These are phyloP conservation scores for Trypanosoma cruzi DNA, from an alignment of 208 protist species.

Conservation along the genomic window DNA sequence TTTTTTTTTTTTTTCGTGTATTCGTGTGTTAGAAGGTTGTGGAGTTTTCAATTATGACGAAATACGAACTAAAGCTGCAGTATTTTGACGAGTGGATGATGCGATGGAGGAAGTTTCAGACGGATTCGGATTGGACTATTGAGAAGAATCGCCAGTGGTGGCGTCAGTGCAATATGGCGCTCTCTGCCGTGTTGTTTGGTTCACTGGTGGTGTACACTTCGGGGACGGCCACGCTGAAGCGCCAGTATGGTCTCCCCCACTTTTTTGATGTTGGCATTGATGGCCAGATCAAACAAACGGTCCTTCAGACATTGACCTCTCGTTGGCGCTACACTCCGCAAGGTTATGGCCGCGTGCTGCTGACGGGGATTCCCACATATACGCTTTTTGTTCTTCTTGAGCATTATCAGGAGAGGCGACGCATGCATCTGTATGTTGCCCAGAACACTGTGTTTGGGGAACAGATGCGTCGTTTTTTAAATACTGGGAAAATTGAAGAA, in stretches of 20 bases:
- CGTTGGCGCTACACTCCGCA: conserved; percentile 86
- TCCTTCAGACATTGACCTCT: conserved; percentile 59
- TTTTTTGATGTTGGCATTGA: conserved; percentile 89
- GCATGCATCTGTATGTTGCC: conserved; percentile 65
- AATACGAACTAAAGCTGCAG: conserved; percentile 89
- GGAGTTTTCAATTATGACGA: conserved; percentile 37
- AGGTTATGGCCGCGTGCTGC: conserved; percentile 77
- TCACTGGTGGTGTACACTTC: conserved; percentile 67
- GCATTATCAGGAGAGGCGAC: conserved; percentile 76
- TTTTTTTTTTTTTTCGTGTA: conserved; percentile 17
- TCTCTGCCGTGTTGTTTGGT: conserved; percentile 47
- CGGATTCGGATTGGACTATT: conserved; percentile 88
- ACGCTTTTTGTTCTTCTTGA: conserved; percentile 60
- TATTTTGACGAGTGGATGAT: conserved; percentile 93
- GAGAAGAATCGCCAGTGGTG: conserved; percentile 89
- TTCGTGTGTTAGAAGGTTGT: conserved; percentile 10
- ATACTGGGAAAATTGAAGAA: conserved; percentile 86
- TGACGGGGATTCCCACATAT: conserved; percentile 81
- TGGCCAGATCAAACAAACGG: conserved; percentile 55
- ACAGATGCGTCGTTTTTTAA: conserved; percentile 80
- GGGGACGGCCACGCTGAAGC: conserved; percentile 67
- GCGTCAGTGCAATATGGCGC: conserved; percentile 64
- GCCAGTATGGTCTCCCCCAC: conserved; percentile 84
- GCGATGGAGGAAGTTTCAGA: conserved; percentile 91
- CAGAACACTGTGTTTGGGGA: conserved; percentile 92